Evolutionary conservation across 495 filamentous ascomycete genomes (phyloP).

Genomic region (Articulospora tetracladia): DNA sequence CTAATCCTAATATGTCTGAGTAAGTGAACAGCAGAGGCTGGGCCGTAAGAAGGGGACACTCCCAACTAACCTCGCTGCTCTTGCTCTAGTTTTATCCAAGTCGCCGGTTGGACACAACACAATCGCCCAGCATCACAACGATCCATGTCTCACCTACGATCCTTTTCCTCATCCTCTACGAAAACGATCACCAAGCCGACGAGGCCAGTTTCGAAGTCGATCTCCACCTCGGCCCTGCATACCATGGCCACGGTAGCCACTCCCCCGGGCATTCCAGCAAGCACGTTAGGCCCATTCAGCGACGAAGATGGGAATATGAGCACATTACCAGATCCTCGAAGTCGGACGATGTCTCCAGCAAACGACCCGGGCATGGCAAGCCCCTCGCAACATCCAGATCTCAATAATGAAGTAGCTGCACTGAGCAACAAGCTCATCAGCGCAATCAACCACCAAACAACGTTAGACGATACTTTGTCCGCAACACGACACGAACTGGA

Average conservation of each 20-base stretch:
- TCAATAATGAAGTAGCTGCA: conserved; percentile 72
- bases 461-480: conserved; percentile 81
- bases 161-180: conserved; percentile 33
- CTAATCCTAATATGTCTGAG: conserved; percentile 15
- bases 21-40: neutral
- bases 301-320: conserved; percentile 26
- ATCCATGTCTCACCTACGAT: conserved; percentile 44
- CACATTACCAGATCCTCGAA: conserved; percentile 28
- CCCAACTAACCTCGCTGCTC: neutral
- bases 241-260: conserved; percentile 21
- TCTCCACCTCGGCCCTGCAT: conserved; percentile 17
- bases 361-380: conserved; percentile 13
- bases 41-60: neutral
- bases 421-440: conserved; percentile 94
- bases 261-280: conserved; percentile 17
- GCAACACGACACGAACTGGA: conserved; percentile 82
- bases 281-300: conserved; percentile 4
- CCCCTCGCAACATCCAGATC: conserved; percentile 24
- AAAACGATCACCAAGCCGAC: conserved; percentile 8
- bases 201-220: conserved; percentile 24
- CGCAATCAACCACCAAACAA: conserved; percentile 96
- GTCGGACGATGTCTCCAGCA: conserved; percentile 22
- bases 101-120: conserved; percentile 49
- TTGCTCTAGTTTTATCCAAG: conserved; percentile 40
- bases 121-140: conserved; percentile 33